These are phyloP conservation scores for Phytophthora syringae DNA, from an alignment of 352 stramenopile species.

Conservation along the genomic window DNA sequence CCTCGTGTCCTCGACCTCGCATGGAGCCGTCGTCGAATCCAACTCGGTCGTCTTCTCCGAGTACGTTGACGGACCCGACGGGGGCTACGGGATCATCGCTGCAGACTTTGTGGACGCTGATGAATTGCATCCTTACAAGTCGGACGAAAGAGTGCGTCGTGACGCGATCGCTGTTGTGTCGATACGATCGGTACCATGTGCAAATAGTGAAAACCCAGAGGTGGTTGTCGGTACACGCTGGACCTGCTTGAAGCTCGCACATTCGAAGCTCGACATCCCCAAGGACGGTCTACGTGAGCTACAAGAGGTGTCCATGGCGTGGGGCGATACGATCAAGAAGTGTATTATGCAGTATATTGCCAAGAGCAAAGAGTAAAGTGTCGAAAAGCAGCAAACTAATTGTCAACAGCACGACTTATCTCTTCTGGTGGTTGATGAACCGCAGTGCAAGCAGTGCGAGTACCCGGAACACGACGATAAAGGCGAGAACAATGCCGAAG, in stretches of 20 bases:
- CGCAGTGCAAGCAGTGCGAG: conserved; percentile 37
- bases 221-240: conserved; percentile 30
- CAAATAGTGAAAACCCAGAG: not conserved
- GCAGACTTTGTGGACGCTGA: conserved; percentile 47
- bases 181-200: not conserved
- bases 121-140: conserved; percentile 46
- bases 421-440: conserved; percentile 43
- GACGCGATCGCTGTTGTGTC: conserved; percentile 34
- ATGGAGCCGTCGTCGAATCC: conserved; percentile 17
- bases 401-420: conserved; percentile 22
- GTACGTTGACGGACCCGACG: conserved; percentile 6
- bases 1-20: conserved; percentile 33
- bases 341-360: conserved; percentile 18
- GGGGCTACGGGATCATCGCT: conserved; percentile 15
- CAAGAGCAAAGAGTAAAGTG: too few species aligned
- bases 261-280: not conserved
- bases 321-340: conserved; percentile 16
- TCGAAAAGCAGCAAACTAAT: too few species aligned
- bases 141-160: conserved; percentile 30
- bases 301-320: conserved; percentile 22
- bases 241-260: conserved; percentile 27
- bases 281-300: conserved; percentile 16
- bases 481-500: conserved; percentile 36
- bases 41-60: conserved; percentile 26
- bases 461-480: conserved; percentile 45